These are phyloP conservation scores for Fragaria vesca DNA, from an alignment of 306 rosid species.

Conservation along the genomic window DNA sequence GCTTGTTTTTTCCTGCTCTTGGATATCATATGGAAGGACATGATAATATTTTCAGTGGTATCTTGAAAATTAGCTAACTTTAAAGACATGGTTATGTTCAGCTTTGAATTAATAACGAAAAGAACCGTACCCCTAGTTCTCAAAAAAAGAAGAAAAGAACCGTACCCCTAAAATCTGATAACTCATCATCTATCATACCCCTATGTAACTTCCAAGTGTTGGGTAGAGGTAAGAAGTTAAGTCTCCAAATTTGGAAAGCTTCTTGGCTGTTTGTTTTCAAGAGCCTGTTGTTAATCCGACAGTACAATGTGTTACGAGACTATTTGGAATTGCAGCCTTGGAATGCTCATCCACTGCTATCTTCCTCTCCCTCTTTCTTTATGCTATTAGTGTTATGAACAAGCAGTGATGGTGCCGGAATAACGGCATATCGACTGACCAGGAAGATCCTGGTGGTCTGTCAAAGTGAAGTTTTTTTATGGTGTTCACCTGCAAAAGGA, in stretches of 20 bases:
- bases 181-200: neutral
- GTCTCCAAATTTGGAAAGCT: neutral
- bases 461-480: neutral
- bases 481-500: neutral
- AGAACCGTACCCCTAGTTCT: neutral
- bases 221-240: neutral
- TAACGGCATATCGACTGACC: neutral
- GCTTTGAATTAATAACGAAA: neutral
- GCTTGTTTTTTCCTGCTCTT: neutral
- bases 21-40: neutral
- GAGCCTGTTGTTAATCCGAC: neutral
- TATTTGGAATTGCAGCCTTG: neutral
- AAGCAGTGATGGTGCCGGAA: neutral
- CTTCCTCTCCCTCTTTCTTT: neutral
- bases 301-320: neutral
- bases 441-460: neutral
- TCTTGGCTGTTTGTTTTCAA: neutral
- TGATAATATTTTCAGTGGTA: neutral
- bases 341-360: neutral
- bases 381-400: neutral
- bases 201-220: neutral
- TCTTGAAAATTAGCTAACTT: neutral
- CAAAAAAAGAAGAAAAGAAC: neutral
- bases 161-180: neutral
- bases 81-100: neutral